Evolutionary conservation across 345 rosid genomes (phyloP).

Genomic region (Moricandia moricandioides): DNA sequence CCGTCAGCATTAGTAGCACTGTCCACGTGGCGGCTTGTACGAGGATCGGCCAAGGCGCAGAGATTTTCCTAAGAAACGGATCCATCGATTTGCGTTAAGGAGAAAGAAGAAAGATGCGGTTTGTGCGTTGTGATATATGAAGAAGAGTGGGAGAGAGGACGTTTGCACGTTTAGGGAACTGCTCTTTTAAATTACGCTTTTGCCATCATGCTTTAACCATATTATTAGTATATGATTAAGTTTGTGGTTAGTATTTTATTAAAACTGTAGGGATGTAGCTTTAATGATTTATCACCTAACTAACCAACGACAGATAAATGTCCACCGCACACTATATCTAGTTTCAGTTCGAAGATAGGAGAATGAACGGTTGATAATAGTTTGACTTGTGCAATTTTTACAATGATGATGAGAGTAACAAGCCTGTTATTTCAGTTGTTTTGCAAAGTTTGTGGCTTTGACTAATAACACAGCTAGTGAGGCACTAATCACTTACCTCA

Average conservation of each 20-base stretch:
- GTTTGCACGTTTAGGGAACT: slow-evolving; percentile 24
- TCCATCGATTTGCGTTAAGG: background rate
- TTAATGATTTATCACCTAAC: background rate
- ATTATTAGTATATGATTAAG: background rate
- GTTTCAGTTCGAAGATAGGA: background rate
- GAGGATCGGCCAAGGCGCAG: background rate
- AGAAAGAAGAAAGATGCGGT: background rate
- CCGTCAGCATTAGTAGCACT: slow-evolving; percentile 14
- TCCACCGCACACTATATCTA: background rate
- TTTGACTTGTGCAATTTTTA: background rate
- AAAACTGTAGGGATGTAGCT: background rate
- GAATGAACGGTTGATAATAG: background rate
- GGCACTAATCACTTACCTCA: background rate
- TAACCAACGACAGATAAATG: background rate
- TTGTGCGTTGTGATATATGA: background rate
- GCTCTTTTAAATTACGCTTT: background rate
- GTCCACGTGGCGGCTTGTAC: slow-evolving; percentile 23
- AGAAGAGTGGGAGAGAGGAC: slow-evolving; percentile 28
- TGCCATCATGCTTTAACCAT: background rate
- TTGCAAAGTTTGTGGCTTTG: background rate
- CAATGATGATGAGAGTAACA: background rate
- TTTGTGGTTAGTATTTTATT: background rate
- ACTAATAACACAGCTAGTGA: background rate
- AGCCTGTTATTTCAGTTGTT: background rate
- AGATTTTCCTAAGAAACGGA: background rate